These are phyloP conservation scores for Monosporascus sp. DNA, from an alignment of 2,329 filamentous ascomycete species.

Conservation along the genomic window DNA sequence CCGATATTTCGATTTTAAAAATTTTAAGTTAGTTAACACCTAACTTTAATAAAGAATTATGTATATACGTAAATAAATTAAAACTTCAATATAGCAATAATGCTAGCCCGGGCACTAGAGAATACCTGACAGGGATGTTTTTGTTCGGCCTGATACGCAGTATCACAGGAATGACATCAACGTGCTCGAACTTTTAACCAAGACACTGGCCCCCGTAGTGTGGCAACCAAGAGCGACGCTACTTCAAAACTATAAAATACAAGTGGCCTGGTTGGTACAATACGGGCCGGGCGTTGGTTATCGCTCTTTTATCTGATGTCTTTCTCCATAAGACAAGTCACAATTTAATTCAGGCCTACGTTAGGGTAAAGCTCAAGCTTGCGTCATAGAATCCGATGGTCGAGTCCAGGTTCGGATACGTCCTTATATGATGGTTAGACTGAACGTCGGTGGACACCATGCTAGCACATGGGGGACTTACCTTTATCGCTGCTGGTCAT, in stretches of 20 bases:
- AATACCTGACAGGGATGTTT: too few relatives aligned
- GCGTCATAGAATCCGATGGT: constrained; percentile 32
- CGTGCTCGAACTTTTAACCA: too few relatives aligned
- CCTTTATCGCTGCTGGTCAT: constrained; percentile 88
- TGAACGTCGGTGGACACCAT: neutral
- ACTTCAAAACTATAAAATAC: constrained; percentile 5
- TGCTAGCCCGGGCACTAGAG: too few relatives aligned
- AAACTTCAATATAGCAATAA: too few relatives aligned
- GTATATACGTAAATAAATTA: too few relatives aligned
- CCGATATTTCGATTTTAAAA: too few relatives aligned
- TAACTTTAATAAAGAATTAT: too few relatives aligned
- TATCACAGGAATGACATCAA: too few relatives aligned
- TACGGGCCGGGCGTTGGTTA: neutral
- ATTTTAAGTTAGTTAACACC: too few relatives aligned
- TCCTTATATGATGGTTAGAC: constrained; percentile 20
- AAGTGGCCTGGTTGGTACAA: neutral
- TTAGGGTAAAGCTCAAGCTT: constrained; percentile 6
- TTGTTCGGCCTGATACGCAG: too few relatives aligned
- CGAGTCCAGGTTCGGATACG: constrained; percentile 39
- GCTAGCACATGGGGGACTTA: constrained; percentile 38
- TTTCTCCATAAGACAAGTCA: neutral
- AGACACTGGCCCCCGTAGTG: neutral
- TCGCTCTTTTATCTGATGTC: neutral
- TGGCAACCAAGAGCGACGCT: neutral
- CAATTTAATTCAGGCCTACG: too few relatives aligned